These are phyloP conservation scores for Alternaria triticimaculans DNA, from an alignment of 2,329 filamentous ascomycete genomes.

Conservation along the genomic window DNA sequence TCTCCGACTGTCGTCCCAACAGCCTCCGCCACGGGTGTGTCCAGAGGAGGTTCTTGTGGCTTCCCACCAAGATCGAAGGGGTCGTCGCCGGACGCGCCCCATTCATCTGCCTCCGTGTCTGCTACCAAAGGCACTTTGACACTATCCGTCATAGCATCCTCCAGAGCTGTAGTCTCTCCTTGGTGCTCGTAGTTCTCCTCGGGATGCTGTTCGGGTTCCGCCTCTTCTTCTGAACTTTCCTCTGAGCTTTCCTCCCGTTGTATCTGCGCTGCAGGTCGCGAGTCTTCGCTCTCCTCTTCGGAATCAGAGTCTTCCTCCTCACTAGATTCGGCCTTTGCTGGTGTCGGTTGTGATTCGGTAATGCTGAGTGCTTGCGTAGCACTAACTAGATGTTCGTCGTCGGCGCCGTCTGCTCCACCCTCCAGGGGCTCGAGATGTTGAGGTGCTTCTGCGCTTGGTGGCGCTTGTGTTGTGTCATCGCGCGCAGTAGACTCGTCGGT, in stretches of 20 bases:
- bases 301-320: conserved; percentile 23
- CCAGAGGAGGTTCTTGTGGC: conserved; percentile 29
- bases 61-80: conserved; percentile 39
- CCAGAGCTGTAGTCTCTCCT: conserved; percentile 53
- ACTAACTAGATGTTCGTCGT: conserved; percentile 20
- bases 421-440: conserved; percentile 11
- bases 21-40: conserved; percentile 35
- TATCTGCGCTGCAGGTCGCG: conserved; percentile 9
- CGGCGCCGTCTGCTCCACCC: conserved; percentile 5
- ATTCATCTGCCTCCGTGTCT: conserved; percentile 49
- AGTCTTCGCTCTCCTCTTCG: conserved; percentile 46
- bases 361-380: conserved; percentile 30
- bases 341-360: neutral
- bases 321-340: conserved; percentile 6
- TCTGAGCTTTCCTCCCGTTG: conserved; percentile 46
- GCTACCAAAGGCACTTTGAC: conserved; percentile 50
- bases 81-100: conserved; percentile 38
- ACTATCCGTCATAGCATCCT: conserved; percentile 55
- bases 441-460: conserved; percentile 32
- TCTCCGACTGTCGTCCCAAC: conserved; percentile 42
- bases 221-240: conserved; percentile 19
- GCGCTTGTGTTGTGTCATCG: conserved; percentile 40
- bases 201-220: conserved; percentile 22
- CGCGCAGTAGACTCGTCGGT: conserved; percentile 15
- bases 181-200: conserved; percentile 56